Percentiles rank a stretch among this genome's conserved stretches.
phyloP scores from a whole-genome alignment of 108 stramenopile species.

The Skeletonema marinoi region DNA sequence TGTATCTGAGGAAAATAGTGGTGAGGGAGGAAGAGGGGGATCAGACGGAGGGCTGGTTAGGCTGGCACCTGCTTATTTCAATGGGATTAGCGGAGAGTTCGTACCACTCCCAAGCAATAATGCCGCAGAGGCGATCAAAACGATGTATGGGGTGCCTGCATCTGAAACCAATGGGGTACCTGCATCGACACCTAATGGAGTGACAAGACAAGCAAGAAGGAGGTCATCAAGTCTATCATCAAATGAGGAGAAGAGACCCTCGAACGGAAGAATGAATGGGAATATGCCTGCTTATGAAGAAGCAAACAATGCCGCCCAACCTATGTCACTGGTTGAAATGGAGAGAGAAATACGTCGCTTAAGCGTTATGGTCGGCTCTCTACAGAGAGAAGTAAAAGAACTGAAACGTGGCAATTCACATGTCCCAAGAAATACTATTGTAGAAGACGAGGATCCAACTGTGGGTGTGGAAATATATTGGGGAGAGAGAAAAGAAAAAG shows the following conservation, averaged over 20 bases:
- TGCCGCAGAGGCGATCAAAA: not conserved
- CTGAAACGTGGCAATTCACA: not conserved
- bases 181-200: not conserved
- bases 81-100: conserved; percentile 26
- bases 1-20: not conserved
- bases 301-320: not conserved
- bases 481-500: conserved; percentile 10
- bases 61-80: conserved; percentile 33
- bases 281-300: not conserved
- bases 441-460: conserved; percentile 19
- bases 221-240: too few relatives aligned
- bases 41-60: not conserved
- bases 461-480: conserved; percentile 31
- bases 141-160: not conserved
- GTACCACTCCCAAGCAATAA: conserved; percentile 16
- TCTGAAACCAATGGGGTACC: not conserved
- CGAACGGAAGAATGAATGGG: too few relatives aligned
- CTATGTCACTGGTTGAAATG: not conserved
- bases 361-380: not conserved
- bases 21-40: not conserved
- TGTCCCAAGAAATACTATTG: not conserved
- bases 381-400: not conserved
- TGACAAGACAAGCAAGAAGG: too few relatives aligned
- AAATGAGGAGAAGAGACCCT: too few relatives aligned
- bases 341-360: conserved; percentile 3